Percentiles rank a stretch among this genome's conserved stretches.
phyloP scores from a whole-genome alignment of 495 filamentous ascomycete genomes.

The Geoglossum glabrum region DNA sequence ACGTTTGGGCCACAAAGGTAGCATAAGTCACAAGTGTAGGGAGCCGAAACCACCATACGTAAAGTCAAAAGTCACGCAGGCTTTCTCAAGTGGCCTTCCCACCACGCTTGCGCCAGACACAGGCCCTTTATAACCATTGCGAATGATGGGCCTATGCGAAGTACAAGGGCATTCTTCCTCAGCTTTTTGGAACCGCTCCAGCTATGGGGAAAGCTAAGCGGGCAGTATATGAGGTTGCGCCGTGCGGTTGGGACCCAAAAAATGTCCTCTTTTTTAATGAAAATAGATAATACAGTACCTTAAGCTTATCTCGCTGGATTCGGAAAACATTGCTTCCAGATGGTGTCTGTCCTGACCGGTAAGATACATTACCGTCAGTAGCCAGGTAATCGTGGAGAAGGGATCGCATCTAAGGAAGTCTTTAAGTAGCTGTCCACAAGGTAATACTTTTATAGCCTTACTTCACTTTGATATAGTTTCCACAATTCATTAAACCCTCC shows the following conservation, averaged over 20 bases:
- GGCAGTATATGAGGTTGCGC: neutral
- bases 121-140: slow-evolving; percentile 48
- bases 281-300: slow-evolving; percentile 19
- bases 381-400: slow-evolving; percentile 92
- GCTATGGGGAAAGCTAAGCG: neutral
- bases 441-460: slow-evolving; percentile 12
- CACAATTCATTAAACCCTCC: slow-evolving; percentile 82
- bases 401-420: slow-evolving; percentile 56
- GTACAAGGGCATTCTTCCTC: slow-evolving; percentile 89
- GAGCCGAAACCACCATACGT: slow-evolving; percentile 58
- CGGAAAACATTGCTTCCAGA: slow-evolving; percentile 35
- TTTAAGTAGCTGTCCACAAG: slow-evolving; percentile 10
- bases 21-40: neutral
- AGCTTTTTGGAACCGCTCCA: slow-evolving; percentile 56
- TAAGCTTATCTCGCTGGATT: slow-evolving; percentile 45
- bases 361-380: slow-evolving; percentile 55
- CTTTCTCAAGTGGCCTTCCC: slow-evolving; percentile 74
- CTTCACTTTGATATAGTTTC: slow-evolving; percentile 73
- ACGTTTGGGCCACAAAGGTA: no score
- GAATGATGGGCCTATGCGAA: slow-evolving; percentile 51
- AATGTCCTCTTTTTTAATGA: neutral
- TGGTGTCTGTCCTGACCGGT: slow-evolving; percentile 26
- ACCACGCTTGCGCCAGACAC: slow-evolving; percentile 67
- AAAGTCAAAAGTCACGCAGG: slow-evolving; percentile 37
- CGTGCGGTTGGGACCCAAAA: neutral